Conservation (phyloP, 306 rosid species). For the Corylus avellana region DNA sequence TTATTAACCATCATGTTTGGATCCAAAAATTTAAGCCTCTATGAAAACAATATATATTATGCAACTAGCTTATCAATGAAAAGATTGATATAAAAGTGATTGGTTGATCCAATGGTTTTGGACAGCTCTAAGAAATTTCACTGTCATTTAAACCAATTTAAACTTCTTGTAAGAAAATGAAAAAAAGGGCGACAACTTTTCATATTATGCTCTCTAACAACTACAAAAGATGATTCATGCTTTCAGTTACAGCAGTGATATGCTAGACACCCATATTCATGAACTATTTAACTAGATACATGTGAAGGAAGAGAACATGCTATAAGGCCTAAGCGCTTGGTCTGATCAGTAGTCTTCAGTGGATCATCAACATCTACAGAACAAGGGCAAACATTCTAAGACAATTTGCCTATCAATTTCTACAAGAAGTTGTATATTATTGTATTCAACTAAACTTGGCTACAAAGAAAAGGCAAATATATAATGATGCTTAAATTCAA, state of each 20-base stretch:
- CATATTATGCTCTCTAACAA: not conserved
- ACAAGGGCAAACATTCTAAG: not conserved
- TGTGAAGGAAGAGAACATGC: constrained; percentile 42
- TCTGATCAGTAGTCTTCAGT: constrained; percentile 78
- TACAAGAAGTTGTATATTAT: not conserved
- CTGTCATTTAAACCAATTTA: not conserved
- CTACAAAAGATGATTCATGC: not conserved
- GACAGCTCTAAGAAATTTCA: not conserved
- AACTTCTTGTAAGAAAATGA: not conserved
- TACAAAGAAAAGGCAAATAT: not conserved
- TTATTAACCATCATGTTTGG: not conserved
- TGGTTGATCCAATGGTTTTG: constrained; percentile 5
- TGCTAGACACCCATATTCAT: not conserved
- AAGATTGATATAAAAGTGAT: not conserved
- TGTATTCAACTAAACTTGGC: not conserved
- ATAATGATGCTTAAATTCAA: not conserved
- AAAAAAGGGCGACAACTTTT: not conserved
- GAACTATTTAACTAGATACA: constrained; percentile 8
- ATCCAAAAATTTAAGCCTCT: not conserved
- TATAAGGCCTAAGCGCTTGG: constrained; percentile 69
- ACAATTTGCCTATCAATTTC: not conserved
- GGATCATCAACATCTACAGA: constrained; percentile 71
- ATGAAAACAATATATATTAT: not conserved
- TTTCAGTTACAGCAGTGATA: not conserved
- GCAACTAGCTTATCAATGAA: not conserved